Base-by-base conservation (phyloP, 805 yeast species). In the Saccharomyces paradoxus region DNA sequence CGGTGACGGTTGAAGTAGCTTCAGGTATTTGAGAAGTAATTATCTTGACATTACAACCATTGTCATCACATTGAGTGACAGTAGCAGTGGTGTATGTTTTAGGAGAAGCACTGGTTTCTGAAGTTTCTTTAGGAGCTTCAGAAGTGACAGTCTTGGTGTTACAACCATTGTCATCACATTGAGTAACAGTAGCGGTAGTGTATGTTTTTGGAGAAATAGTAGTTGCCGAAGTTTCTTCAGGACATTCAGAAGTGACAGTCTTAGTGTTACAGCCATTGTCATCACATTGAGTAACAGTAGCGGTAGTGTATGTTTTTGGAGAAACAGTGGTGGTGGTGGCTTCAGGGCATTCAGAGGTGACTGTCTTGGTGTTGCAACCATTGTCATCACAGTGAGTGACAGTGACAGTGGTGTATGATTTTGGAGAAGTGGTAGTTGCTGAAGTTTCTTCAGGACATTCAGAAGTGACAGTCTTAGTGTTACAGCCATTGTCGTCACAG, bases 141-240 rank as follows among this genome's bases (percentile, higher is more conserved):
- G 37, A n/a, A 49, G 46, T 44, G 32, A 26, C 53, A 41, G 53
- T n/a, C 50, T 48, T 48, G 7, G 12, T 32, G 12, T 37, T 22
- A 50, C 51, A 49, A 13, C 51, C 51, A 21, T 24, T 13, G 26
- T 31, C 30, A 29, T 49, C 51, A 32, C 51, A 49, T 5, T 49
- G 51, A 37, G 53, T 28, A 22, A 14, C 32, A 21, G 53, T n/a
- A 13, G 32, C 49, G 41, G 53, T n/a, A 13, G 31, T 46, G 49
- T 37, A 24, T 13, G 30, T 37, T 24, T 22, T 24, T 28, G 49
- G 5, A 26, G 30, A 50, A 17, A 37, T 12, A 7, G 44, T 37
- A 8, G 44, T n/a, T n/a, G n/a, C n/a, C n/a, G 44, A 13, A 12
- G 46, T 10, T 30, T 21, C 21, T 30, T 21, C 7, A 30, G 41